Evolutionary conservation across 2,329 filamentous ascomycete genomes (phyloP).

Genomic region (Lachnellula subtilissima): DNA sequence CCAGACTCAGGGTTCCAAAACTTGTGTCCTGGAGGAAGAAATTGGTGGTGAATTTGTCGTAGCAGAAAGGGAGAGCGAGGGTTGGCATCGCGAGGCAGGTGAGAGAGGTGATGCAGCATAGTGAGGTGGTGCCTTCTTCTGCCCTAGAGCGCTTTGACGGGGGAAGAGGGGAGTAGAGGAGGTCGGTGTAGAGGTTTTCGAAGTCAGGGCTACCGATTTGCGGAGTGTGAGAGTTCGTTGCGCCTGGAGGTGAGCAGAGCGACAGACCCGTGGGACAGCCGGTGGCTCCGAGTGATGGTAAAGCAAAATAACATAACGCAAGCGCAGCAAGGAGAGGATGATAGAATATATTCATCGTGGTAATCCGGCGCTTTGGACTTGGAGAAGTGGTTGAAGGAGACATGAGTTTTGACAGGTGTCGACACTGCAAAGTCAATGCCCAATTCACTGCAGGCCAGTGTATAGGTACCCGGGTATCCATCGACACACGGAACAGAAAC

Average conservation of each 20-base stretch:
- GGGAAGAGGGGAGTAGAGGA: conserved; percentile 30
- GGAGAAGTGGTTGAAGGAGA: no score
- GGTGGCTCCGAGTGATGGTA: not conserved
- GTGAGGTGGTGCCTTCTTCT: conserved; percentile 9
- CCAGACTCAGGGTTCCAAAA: conserved; percentile 41
- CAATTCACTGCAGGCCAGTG: no score
- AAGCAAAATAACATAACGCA: no score
- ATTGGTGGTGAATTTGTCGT: conserved; percentile 49
- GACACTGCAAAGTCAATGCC: no score
- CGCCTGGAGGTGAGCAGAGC: conserved; percentile 31
- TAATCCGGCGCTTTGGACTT: no score
- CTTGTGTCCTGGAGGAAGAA: conserved; percentile 43
- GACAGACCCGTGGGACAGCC: conserved; percentile 26
- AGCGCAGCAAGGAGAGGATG: no score
- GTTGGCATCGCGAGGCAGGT: conserved; percentile 24
- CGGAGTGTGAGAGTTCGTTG: conserved; percentile 23
- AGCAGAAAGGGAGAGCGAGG: conserved; percentile 44
- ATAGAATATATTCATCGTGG: no score
- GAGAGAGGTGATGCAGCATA: conserved; percentile 24
- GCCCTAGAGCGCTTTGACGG: conserved; percentile 13
- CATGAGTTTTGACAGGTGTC: no score
- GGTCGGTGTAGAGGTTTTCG: conserved; percentile 29
- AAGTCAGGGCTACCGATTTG: conserved; percentile 28
- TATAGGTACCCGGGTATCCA: no score
- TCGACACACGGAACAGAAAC: no score